These are phyloP conservation scores for Catharanthus roseus DNA, from an alignment of 257 asterid species.

Conservation along the genomic window DNA sequence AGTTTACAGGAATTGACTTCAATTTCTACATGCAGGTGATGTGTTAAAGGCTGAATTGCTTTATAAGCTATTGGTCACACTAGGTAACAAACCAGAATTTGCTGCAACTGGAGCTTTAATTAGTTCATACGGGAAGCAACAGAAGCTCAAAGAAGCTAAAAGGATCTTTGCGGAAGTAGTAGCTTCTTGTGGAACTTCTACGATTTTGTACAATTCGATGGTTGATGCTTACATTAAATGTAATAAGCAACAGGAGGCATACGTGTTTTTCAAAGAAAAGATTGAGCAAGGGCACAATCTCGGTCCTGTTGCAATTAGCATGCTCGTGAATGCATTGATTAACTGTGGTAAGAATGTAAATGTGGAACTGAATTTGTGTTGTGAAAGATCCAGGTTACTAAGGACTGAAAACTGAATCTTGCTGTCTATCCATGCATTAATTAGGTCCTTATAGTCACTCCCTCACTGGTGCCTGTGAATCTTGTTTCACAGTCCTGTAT, in stretches of 20 bases:
- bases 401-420: background rate
- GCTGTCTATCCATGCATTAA: background rate
- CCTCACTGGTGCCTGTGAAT: background rate
- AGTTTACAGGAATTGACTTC: conserved; percentile 9
- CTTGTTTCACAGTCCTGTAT: background rate
- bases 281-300: conserved; percentile 48
- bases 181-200: conserved; percentile 30
- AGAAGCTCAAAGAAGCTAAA: conserved; percentile 49
- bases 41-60: conserved; percentile 45
- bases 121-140: conserved; percentile 56
- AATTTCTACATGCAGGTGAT: conserved; percentile 52
- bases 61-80: conserved; percentile 46
- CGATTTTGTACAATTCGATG: conserved; percentile 47
- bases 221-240: conserved; percentile 56
- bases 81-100: conserved; percentile 50
- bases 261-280: conserved; percentile 60
- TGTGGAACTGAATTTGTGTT: background rate
- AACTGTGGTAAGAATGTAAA: conserved; percentile 49
- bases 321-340: conserved; percentile 75
- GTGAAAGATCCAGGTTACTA: background rate
- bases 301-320: conserved; percentile 82
- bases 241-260: conserved; percentile 60
- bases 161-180: conserved; percentile 45
- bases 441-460: background rate
- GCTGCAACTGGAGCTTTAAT: conserved; percentile 67